A percentile compares a stretch with the other conserved stretches of the same genome.
These are phyloP conservation scores for Rubus parviflorus DNA, from an alignment of 306 rosid species.

Conservation along the genomic window DNA sequence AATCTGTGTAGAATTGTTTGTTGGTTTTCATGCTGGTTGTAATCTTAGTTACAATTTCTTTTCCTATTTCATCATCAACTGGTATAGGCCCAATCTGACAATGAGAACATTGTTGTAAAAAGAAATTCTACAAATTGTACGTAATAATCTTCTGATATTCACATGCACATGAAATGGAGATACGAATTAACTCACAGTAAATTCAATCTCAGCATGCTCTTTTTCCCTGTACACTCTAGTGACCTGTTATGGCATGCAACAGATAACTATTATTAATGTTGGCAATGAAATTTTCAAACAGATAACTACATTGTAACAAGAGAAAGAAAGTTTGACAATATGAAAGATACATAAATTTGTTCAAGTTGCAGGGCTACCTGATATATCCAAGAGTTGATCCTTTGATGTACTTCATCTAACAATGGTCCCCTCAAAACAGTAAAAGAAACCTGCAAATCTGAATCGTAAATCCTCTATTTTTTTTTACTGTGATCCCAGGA, in stretches of 20 bases:
- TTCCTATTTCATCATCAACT: slow-evolving; percentile 40
- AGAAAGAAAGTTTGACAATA: background rate
- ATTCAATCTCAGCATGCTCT: slow-evolving; percentile 47
- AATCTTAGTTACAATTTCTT: slow-evolving; percentile 40
- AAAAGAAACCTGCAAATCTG: slow-evolving; percentile 33
- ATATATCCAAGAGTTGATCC: slow-evolving; percentile 42
- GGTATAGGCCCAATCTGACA: slow-evolving; percentile 48
- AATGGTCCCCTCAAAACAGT: slow-evolving; percentile 39
- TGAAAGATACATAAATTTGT: background rate
- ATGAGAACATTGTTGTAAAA: background rate
- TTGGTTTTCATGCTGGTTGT: slow-evolving; percentile 29
- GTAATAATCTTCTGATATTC: background rate
- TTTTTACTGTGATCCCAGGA: too few species aligned
- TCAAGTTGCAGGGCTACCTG: slow-evolving; percentile 32
- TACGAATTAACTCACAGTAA: slow-evolving; percentile 25
- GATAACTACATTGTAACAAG: background rate
- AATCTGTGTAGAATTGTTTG: slow-evolving; percentile 39
- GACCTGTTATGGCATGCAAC: slow-evolving; percentile 24
- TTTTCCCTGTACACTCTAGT: slow-evolving; percentile 48
- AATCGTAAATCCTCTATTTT: background rate
- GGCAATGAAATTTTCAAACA: too few species aligned
- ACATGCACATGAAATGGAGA: background rate
- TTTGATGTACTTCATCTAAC: slow-evolving; percentile 46
- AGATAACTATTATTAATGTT: background rate
- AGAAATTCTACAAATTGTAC: background rate